Conservation (phyloP, 768 basidiomycete species). For the Tulasnella sp. region DNA sequence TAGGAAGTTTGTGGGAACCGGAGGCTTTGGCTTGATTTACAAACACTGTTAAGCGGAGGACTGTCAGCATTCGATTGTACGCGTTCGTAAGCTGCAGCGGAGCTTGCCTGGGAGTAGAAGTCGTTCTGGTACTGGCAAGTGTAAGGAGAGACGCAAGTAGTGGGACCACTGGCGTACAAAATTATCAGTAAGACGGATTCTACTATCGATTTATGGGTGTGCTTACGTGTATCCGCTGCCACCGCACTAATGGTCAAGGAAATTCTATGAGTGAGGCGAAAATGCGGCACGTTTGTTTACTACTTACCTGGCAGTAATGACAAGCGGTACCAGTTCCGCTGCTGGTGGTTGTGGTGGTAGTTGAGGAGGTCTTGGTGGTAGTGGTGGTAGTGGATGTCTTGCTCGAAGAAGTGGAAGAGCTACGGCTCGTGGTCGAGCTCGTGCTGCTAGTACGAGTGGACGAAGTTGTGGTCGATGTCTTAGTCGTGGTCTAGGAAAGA, state of each 20-base stretch:
- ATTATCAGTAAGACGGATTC: not conserved
- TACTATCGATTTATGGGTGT: not conserved
- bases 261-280: not conserved
- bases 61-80: not conserved
- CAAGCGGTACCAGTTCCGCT: not conserved
- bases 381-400: slow-evolving; percentile 4
- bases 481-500: not conserved
- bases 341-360: not conserved
- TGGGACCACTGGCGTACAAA: slow-evolving; percentile 22
- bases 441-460: not conserved
- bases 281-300: not conserved
- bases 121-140: slow-evolving; percentile 6
- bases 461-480: not conserved
- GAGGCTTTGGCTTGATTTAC: not conserved
- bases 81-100: not conserved
- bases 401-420: slow-evolving; percentile 2
- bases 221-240: slow-evolving; percentile 9
- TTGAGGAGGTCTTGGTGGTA: slow-evolving; percentile 7
- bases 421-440: not conserved
- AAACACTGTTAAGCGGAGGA: not conserved
- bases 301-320: slow-evolving; percentile 1
- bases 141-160: slow-evolving; percentile 21
- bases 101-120: slow-evolving; percentile 18
- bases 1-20: not conserved
- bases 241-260: slow-evolving; percentile 1